Conservation (phyloP, 305 asterid species). For the Solanum hybrid region DNA sequence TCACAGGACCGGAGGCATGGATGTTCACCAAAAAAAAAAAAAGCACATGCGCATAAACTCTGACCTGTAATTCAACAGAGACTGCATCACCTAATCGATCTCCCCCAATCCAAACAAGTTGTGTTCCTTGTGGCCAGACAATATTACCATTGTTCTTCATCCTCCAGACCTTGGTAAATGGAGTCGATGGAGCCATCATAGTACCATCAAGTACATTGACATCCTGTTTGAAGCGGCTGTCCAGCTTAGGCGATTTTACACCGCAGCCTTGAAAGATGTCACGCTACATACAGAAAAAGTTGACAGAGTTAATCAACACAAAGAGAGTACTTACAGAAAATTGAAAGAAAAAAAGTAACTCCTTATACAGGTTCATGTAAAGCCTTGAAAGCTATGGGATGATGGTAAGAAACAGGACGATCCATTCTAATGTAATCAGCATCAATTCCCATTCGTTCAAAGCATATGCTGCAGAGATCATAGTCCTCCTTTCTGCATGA, state of each 20-base stretch:
- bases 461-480: constrained; percentile 78
- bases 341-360: not conserved
- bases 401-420: constrained; percentile 32
- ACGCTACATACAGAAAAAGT: constrained; percentile 31
- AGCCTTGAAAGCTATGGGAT: constrained; percentile 27
- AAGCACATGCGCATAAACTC: not conserved
- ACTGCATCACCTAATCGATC: constrained; percentile 44
- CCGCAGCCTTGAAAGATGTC: constrained; percentile 19
- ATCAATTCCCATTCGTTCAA: constrained; percentile 39
- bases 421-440: constrained; percentile 58
- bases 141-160: constrained; percentile 76
- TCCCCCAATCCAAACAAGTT: constrained; percentile 87
- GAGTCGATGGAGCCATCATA: constrained; percentile 56
- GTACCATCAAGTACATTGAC: constrained; percentile 75
- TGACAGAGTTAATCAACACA: not conserved
- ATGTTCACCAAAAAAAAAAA: not conserved
- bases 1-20: not conserved
- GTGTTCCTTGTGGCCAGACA: constrained; percentile 65
- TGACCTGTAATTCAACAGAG: constrained; percentile 54
- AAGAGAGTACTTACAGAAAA: not conserved
- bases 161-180: constrained; percentile 92
- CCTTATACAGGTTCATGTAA: constrained; percentile 27
- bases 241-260: constrained; percentile 37
- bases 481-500: constrained; percentile 58
- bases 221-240: constrained; percentile 66